phyloP scores from a whole-genome alignment of 768 basidiomycete genomes.

The Mrakia gelida region DNA sequence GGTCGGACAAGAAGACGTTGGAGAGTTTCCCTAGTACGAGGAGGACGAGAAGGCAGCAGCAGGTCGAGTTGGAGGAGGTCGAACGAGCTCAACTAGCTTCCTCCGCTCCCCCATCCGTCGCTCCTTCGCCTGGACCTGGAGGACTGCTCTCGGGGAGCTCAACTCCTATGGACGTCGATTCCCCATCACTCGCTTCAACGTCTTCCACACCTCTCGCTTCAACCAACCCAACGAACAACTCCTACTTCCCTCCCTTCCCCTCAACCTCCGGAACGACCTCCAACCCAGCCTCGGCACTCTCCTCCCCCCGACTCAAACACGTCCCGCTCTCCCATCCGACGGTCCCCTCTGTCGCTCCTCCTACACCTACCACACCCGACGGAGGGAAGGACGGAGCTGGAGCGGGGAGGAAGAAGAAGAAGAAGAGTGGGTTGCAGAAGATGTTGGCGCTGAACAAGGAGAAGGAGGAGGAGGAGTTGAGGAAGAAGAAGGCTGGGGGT shows the following conservation, averaged over 20 bases:
- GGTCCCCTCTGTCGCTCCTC: neutral
- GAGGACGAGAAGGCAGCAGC: conserved; percentile 15
- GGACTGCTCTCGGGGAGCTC: neutral
- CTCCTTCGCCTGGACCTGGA: too few relatives aligned
- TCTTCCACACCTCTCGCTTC: neutral
- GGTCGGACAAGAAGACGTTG: conserved; percentile 10
- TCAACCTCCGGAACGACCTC: neutral
- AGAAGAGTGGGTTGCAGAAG: conserved; percentile 22
- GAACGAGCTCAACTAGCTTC: neutral
- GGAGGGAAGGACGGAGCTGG: too few relatives aligned
- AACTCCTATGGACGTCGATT: conserved; percentile 8
- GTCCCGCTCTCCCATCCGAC: conserved; percentile 9
- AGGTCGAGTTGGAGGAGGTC: neutral
- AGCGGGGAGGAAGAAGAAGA: conserved; percentile 18
- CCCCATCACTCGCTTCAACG: neutral
- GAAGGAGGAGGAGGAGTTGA: conserved; percentile 6
- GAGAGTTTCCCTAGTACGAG: conserved; percentile 17
- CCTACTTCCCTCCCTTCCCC: neutral
- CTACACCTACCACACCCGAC: neutral
- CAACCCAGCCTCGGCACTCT: neutral
- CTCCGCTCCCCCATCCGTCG: neutral
- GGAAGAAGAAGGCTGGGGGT: conserved; percentile 9
- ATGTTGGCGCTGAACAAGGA: conserved; percentile 26
- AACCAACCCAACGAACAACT: neutral
- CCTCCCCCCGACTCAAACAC: conserved; percentile 16